Evolutionary conservation across 345 rosid genomes (phyloP).

Genomic region (Brassica rapa): DNA sequence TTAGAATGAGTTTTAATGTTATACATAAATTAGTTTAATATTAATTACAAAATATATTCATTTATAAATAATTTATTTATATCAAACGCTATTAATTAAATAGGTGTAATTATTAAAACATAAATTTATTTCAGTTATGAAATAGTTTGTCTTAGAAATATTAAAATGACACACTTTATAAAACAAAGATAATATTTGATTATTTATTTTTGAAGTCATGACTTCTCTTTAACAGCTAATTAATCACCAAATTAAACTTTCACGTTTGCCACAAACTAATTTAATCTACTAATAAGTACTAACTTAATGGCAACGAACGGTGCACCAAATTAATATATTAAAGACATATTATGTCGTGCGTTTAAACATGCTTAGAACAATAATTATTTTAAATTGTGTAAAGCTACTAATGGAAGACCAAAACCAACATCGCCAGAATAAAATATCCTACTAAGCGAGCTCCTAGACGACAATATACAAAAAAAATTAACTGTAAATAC

Average conservation of each 20-base stretch:
- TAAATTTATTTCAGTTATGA: background rate
- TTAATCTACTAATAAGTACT: background rate
- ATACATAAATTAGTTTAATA: background rate
- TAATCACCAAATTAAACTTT: background rate
- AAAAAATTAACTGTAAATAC: too few species aligned
- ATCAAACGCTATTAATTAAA: background rate
- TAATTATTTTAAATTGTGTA: background rate
- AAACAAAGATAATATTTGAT: background rate
- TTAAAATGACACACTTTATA: background rate
- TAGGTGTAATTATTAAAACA: background rate
- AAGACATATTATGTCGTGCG: constrained; percentile 7
- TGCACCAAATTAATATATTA: background rate
- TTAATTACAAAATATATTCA: background rate
- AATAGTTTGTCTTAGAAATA: background rate
- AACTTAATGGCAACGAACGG: background rate
- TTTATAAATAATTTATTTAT: background rate
- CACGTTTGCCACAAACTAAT: background rate
- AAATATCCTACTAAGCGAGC: background rate
- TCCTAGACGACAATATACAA: background rate
- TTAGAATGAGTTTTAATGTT: background rate
- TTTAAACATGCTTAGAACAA: constrained; percentile 14
- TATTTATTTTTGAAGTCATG: background rate
- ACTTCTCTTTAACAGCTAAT: background rate
- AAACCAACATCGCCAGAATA: constrained; percentile 19
- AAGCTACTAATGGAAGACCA: constrained; percentile 19